These are phyloP conservation scores for Pecoramyces ruminantium DNA, from an alignment of 192 early-diverging fungal genomes.

Conservation along the genomic window DNA sequence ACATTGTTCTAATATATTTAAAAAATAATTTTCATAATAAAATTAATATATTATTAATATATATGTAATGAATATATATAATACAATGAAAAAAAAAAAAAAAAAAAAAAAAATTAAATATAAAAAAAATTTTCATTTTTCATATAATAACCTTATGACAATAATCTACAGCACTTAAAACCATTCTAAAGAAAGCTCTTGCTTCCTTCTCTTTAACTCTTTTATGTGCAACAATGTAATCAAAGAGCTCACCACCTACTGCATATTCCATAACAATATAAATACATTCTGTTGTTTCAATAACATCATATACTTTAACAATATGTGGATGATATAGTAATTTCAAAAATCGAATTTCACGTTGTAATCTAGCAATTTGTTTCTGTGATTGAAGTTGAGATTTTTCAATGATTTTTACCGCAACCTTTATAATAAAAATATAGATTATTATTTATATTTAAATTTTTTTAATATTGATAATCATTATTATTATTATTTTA, in stretches of 20 bases:
- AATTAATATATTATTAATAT: no score
- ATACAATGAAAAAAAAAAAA: no score
- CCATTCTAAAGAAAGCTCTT: constrained; percentile 63
- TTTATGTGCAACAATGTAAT: constrained; percentile 66
- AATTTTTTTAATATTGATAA: no score
- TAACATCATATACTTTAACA: constrained; percentile 67
- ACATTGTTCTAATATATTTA: neutral
- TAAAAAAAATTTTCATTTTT: no score
- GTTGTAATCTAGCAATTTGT: constrained; percentile 60
- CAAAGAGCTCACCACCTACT: constrained; percentile 69
- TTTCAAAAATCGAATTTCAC: constrained; percentile 65
- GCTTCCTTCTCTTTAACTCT: constrained; percentile 72
- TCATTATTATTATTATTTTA: no score
- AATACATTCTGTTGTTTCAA: constrained; percentile 60
- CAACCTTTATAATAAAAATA: constrained; percentile 12
- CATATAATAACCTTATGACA: constrained; percentile 17
- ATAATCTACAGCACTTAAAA: constrained; percentile 60
- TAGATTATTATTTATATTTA: no score
- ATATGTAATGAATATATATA: no score
- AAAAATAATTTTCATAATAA: no score
- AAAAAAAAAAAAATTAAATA: no score
- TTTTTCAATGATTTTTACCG: constrained; percentile 52
- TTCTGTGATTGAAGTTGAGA: constrained; percentile 31
- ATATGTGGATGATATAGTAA: constrained; percentile 79
- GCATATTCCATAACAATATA: constrained; percentile 81